These are phyloP conservation scores for Cutaneotrichosporon dermatis DNA, from an alignment of 1,284 basidiomycete species.

Conservation along the genomic window DNA sequence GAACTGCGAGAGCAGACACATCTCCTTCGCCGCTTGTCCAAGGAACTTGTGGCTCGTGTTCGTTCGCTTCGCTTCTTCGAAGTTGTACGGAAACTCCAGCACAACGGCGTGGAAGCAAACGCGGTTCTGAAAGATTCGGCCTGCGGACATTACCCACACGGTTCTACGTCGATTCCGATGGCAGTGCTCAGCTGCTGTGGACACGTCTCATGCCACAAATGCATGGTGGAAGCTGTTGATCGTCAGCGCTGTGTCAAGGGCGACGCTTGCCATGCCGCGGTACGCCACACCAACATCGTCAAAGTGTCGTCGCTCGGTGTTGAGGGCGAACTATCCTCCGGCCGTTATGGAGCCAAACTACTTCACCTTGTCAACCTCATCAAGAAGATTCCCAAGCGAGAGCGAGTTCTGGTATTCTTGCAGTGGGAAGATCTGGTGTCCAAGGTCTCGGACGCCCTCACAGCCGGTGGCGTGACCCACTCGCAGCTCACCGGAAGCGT, in stretches of 20 bases:
- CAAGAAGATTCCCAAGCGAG: conserved; percentile 68
- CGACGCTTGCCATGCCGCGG: conserved; percentile 62
- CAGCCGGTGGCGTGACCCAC: conserved; percentile 65
- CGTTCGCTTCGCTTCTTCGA: conserved; percentile 86
- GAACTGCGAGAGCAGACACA: conserved; percentile 80
- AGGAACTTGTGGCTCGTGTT: conserved; percentile 81
- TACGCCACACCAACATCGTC: conserved; percentile 75
- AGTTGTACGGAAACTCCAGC: conserved; percentile 80
- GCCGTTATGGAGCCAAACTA: conserved; percentile 81
- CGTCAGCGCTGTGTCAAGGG: conserved; percentile 76
- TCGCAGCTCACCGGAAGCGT: conserved; percentile 78
- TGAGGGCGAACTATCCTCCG: conserved; percentile 71
- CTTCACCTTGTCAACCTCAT: conserved; percentile 78
- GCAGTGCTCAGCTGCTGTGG: conserved; percentile 85
- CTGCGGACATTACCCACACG: conserved; percentile 49
- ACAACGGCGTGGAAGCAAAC: conserved; percentile 57
- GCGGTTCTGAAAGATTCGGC: conserved; percentile 27
- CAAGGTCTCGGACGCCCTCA: conserved; percentile 80
- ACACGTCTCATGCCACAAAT: conserved; percentile 72
- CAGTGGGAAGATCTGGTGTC: conserved; percentile 89
- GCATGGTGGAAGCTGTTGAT: conserved; percentile 66
- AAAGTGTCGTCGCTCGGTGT: conserved; percentile 74
- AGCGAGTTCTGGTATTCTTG: conserved; percentile 84
- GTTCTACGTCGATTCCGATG: conserved; percentile 57
- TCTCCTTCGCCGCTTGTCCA: conserved; percentile 71